A percentile compares a stretch with the other conserved stretches of the same genome.
phyloP scores from a whole-genome alignment of 805 yeast species.

The Dipodascopsis uninucleata region DNA sequence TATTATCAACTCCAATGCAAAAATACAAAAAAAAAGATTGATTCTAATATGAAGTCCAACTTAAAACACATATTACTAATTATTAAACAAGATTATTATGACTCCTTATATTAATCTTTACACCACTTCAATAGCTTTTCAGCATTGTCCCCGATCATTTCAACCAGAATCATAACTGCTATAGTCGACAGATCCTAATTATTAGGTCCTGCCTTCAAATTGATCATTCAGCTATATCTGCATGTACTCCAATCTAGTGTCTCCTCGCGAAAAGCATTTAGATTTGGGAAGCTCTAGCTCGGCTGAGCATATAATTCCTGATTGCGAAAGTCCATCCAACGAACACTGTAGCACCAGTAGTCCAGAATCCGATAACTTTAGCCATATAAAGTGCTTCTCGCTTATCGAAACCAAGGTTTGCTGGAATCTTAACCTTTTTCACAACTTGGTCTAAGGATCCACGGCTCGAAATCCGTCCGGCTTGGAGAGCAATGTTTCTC shows the following conservation, averaged over 20 bases:
- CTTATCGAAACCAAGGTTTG: not conserved
- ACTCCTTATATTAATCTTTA: no score
- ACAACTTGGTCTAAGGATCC: not conserved
- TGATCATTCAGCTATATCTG: not conserved
- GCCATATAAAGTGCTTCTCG: not conserved
- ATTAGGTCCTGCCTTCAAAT: not conserved
- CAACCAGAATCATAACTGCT: not conserved
- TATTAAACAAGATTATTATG: no score
- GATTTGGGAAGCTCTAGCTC: no score
- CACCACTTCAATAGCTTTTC: no score
- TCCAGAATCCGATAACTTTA: not conserved
- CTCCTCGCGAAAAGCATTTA: not conserved
- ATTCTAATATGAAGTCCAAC: no score
- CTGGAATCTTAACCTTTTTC: not conserved
- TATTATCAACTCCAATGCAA: slow-evolving; percentile 1
- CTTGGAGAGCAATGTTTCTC: slow-evolving; percentile 5
- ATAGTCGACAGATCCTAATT: not conserved
- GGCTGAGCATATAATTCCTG: not conserved
- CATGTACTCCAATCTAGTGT: not conserved
- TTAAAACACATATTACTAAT: no score
- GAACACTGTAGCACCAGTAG: slow-evolving; percentile 1
- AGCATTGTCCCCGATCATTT: not conserved
- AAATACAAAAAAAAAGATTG: slow-evolving; percentile 1
- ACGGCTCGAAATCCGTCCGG: not conserved
- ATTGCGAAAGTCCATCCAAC: slow-evolving; percentile 8